Evolutionary conservation across 202 grass and related monocot species (phyloP).

Genomic region (Brachypodium distachyon): DNA sequence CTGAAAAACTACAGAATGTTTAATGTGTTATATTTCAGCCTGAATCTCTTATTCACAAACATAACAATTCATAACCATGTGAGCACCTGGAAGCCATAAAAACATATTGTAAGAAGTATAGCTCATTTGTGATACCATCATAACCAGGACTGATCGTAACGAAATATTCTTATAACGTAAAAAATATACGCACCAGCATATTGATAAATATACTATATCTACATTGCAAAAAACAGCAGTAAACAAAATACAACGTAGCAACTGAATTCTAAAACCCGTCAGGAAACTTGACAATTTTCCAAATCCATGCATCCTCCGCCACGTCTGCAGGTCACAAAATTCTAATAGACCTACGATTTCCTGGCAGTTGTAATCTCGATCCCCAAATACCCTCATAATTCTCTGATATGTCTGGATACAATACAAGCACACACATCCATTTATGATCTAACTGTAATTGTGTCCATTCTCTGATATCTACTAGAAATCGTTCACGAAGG

Average conservation of each 20-base stretch:
- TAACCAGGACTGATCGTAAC: no score
- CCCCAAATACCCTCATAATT: background rate
- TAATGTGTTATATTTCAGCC: background rate
- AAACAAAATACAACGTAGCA: background rate
- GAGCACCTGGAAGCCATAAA: background rate
- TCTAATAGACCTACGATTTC: background rate
- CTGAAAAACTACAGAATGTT: background rate
- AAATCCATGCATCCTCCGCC: background rate
- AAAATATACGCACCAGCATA: background rate
- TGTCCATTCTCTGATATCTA: no score
- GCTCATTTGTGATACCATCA: background rate
- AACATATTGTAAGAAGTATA: background rate
- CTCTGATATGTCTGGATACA: background rate
- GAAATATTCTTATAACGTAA: background rate
- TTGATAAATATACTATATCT: background rate
- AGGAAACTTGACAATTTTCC: background rate
- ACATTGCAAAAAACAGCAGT: background rate
- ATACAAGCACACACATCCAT: background rate
- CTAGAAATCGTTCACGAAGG: background rate
- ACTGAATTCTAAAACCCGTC: background rate
- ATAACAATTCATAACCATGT: background rate
- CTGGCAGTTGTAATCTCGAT: background rate
- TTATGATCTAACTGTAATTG: no score
- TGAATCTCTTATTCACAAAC: background rate
- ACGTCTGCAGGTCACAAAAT: background rate